Conservation (phyloP, 805 yeast genomes). For the Starmerella bombi region DNA sequence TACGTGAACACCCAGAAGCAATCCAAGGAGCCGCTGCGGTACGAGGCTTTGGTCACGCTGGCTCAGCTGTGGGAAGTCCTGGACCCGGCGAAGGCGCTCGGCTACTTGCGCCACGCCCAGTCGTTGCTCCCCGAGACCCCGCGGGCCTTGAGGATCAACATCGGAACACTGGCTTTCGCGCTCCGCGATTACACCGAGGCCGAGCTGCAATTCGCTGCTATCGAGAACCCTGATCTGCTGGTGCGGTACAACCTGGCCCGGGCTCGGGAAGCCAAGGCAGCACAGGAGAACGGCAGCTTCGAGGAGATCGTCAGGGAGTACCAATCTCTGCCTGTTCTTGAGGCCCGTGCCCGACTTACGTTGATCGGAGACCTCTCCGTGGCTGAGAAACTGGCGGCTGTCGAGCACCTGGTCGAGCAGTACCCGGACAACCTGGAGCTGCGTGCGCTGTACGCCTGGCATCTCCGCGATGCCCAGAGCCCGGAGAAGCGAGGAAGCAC, state of each 20-base stretch:
- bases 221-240: slow-evolving; percentile 28
- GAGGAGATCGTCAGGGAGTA: slow-evolving; percentile 36
- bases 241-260: slow-evolving; percentile 66
- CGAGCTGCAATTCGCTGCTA: slow-evolving; percentile 15
- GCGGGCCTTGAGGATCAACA: slow-evolving; percentile 50
- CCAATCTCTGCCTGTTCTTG: slow-evolving; percentile 16
- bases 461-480: slow-evolving; percentile 31
- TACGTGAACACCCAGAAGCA: slow-evolving; percentile 48
- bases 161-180: slow-evolving; percentile 70
- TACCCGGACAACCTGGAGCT: slow-evolving; percentile 60
- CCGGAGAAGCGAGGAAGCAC: slow-evolving; percentile 16
- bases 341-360: slow-evolving; percentile 13
- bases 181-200: slow-evolving; percentile 51
- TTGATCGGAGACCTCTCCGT: not conserved
- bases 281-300: too few relatives aligned
- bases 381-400: not conserved
- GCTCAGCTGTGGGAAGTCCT: slow-evolving; percentile 54
- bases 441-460: slow-evolving; percentile 90
- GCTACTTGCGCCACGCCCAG: slow-evolving; percentile 46
- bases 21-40: slow-evolving; percentile 41
- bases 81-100: slow-evolving; percentile 43
- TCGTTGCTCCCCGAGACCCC: slow-evolving; percentile 33
- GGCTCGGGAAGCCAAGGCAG: slow-evolving; percentile 40
- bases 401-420: slow-evolving; percentile 37
- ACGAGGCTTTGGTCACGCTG: slow-evolving; percentile 55